Evolutionary conservation across 441 rosid genomes (phyloP).

Genomic region (Erysimum cheiri): DNA sequence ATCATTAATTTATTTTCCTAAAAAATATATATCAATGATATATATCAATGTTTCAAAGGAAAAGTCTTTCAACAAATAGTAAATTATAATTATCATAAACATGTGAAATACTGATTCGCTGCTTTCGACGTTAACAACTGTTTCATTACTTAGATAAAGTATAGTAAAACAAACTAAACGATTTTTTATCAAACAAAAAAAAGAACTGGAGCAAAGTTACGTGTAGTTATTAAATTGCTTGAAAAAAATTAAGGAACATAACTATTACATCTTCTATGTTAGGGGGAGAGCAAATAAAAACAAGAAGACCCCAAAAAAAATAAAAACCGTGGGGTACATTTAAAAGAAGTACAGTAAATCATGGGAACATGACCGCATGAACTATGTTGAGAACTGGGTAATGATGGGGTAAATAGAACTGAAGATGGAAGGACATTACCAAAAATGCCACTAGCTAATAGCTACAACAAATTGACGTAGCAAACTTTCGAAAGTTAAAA

Average conservation of each 20-base stretch:
- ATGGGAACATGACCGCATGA: slow-evolving; percentile 26
- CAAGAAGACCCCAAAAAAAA: not conserved
- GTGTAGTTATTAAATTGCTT: not conserved
- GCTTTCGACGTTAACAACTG: not conserved
- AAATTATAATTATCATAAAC: slow-evolving; percentile 3
- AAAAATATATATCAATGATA: not conserved
- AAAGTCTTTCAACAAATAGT: not conserved
- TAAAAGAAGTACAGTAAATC: slow-evolving; percentile 17
- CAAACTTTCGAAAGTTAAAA: slow-evolving; percentile 7
- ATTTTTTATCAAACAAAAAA: no score
- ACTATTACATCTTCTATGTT: not conserved
- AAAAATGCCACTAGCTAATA: slow-evolving; percentile 3
- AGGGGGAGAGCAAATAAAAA: not conserved
- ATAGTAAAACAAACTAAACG: not conserved
- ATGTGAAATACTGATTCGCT: slow-evolving; percentile 6
- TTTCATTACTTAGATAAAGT: not conserved
- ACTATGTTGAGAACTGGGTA: slow-evolving; percentile 16
- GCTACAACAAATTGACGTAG: not conserved
- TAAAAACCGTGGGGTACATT: slow-evolving; percentile 11
- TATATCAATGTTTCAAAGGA: not conserved
- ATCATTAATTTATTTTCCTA: not conserved
- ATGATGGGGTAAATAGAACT: slow-evolving; percentile 18
- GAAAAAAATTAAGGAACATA: not conserved
- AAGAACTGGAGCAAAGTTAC: not conserved
- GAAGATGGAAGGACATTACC: not conserved